A percentile compares a stretch with the other conserved stretches of the same genome.
Conservation (phyloP, 1,284 basidiomycete species). For the Irpex rosettiformis region DNA sequence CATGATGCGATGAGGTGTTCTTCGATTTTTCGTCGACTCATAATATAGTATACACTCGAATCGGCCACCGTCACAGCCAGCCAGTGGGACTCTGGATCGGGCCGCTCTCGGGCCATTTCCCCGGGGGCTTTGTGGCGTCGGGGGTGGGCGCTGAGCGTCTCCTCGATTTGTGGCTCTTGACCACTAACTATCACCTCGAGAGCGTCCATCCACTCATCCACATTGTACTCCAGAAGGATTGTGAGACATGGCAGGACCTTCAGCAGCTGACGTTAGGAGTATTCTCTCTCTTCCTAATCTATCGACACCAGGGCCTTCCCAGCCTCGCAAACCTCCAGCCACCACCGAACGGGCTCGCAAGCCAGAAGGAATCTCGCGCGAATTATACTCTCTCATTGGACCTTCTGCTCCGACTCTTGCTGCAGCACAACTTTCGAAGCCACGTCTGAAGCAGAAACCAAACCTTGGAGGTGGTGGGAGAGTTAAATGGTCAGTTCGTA, state of each 20-base stretch:
- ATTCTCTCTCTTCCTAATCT: slow-evolving; percentile 60
- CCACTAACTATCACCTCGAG: too few relatives aligned
- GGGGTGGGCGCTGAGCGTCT: too few relatives aligned
- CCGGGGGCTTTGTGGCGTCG: too few relatives aligned
- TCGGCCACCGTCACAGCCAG: too few relatives aligned
- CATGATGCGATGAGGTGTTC: too few relatives aligned
- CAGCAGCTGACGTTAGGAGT: slow-evolving; percentile 79
- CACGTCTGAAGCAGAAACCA: slow-evolving; percentile 85
- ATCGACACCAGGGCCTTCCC: slow-evolving; percentile 37
- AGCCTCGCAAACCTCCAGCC: slow-evolving; percentile 35
- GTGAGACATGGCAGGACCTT: slow-evolving; percentile 35
- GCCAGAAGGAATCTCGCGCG: slow-evolving; percentile 89
- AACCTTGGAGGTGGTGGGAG: slow-evolving; percentile 58
- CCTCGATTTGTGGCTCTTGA: too few relatives aligned
- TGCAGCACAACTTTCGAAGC: slow-evolving; percentile 64
- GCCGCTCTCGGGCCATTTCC: too few relatives aligned
- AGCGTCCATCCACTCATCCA: too few relatives aligned
- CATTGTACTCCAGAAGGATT: too few relatives aligned
- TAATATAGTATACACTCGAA: too few relatives aligned
- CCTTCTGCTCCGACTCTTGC: slow-evolving; percentile 84
- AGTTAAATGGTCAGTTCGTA: slow-evolving; percentile 56
- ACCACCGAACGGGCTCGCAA: slow-evolving; percentile 45
- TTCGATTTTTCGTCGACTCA: too few relatives aligned
- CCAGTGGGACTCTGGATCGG: too few relatives aligned
- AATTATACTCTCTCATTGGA: slow-evolving; percentile 93